Conservation (phyloP, 306 rosid genomes). For the Cyclanthera cordifolia region DNA sequence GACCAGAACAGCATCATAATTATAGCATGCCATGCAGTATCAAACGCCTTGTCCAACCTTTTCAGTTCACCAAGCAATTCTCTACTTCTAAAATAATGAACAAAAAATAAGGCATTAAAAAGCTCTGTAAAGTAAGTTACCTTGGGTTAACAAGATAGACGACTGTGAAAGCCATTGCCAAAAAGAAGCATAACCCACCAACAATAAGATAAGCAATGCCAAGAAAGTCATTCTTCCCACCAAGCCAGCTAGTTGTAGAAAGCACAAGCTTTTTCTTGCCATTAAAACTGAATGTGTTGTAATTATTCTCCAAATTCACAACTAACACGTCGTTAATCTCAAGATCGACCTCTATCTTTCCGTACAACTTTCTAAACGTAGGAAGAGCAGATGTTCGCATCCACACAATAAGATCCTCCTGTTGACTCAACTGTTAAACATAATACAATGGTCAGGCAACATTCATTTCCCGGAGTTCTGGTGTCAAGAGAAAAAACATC, state of each 20-base stretch:
- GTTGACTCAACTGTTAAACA: constrained; percentile 14
- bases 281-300: constrained; percentile 18
- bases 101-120: background rate
- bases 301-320: constrained; percentile 14
- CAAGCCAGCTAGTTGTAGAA: constrained; percentile 22
- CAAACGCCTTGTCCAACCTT: background rate
- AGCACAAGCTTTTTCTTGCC: constrained; percentile 22
- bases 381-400: constrained; percentile 21
- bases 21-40: background rate
- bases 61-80: background rate
- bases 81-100: background rate
- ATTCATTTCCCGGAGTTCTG: background rate
- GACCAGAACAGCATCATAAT: background rate
- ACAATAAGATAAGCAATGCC: constrained; percentile 34
- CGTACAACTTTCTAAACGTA: constrained; percentile 18
- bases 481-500: background rate
- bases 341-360: constrained; percentile 20
- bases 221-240: constrained; percentile 22
- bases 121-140: constrained; percentile 22
- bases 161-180: constrained; percentile 66
- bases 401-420: constrained; percentile 21
- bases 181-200: constrained; percentile 75
- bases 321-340: background rate
- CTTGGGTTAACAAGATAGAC: constrained; percentile 85
- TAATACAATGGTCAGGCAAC: background rate